Base-by-base conservation (phyloP, 2,329 filamentous ascomycete genomes). In the Sarocladium brachiariae region DNA sequence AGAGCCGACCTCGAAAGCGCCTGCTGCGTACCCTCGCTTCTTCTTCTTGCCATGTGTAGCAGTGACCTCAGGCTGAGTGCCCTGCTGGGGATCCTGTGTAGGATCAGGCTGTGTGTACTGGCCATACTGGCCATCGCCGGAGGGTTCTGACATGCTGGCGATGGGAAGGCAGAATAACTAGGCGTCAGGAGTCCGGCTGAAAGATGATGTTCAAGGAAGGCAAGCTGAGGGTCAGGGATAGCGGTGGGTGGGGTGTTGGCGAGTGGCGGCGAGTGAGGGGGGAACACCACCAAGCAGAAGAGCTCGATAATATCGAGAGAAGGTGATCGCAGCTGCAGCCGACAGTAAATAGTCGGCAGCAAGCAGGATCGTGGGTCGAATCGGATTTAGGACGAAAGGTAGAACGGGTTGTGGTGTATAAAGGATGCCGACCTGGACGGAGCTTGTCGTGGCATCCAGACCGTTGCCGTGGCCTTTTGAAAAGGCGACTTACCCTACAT, bases 21-120 rank as follows among this genome's bases (percentile, higher is more conserved):
- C 87, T 52, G 89, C 89, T 50, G 93, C 93, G 73, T 97, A 97
- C 52, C 87, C 86, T 75, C 90, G 81, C 80, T 95, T 96, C 81
- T 96, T 96, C 75, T 90, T 90, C 68, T 80, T 84, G 55, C 72
- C 76, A 43, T 73, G 72, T 38, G 75, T 74, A 25, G 69, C 61
- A 38, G 57, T 63, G 18, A 58, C 54, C 24, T 62, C 58, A n/a
- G 55, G 55, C 24, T 57, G 58, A 27, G 61, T 58, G 39, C 60
- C 60, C 51, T 70, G 71, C 58, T 68, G 70, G 31, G 54, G 64
- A 43, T 60, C 59, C 52, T 61, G 54, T 38, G 61, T 59, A 43
- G 70, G 68, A 52, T 69, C 67, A 47, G 69, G 62, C 54, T 73
- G 71, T 47, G 59, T 65, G 65, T 59, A 71, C 57, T 78, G 74